Evolutionary conservation across 208 protist species (phyloP).

Genomic region (Polymyxa betae): DNA sequence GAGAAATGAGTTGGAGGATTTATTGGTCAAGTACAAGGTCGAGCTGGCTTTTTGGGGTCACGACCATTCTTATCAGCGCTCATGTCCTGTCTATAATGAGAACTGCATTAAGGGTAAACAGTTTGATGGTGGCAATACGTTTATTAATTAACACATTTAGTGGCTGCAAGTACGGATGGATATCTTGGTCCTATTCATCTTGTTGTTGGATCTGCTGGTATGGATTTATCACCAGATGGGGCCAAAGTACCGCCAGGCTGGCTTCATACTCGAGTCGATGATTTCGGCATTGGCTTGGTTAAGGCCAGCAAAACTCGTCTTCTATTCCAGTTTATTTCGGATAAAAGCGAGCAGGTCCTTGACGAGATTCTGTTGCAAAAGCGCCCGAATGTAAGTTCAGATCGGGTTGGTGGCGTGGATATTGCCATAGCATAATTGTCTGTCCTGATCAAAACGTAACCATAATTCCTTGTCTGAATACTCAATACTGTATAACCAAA

Average conservation of each 20-base stretch:
- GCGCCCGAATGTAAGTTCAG: too few relatives aligned
- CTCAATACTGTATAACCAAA: too few relatives aligned
- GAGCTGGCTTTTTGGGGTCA: conserved; percentile 52
- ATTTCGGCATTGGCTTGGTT: conserved; percentile 1
- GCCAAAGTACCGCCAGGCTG: neutral
- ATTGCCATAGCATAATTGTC: too few relatives aligned
- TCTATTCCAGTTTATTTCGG: neutral
- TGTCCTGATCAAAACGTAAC: too few relatives aligned
- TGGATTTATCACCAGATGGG: neutral
- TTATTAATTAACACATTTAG: neutral
- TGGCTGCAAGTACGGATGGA: neutral
- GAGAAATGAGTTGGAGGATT: neutral
- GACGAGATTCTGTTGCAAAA: too few relatives aligned
- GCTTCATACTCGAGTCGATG: neutral
- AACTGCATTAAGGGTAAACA: neutral
- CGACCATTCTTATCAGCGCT: conserved; percentile 46
- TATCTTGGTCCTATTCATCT: neutral
- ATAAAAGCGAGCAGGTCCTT: neutral
- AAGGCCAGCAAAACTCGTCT: neutral
- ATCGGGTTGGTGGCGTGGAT: too few relatives aligned
- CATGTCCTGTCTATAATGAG: conserved; percentile 36
- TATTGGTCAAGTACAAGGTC: neutral
- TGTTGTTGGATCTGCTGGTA: neutral
- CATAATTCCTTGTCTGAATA: too few relatives aligned
- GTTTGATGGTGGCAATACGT: neutral